Evolutionary conservation across 768 basidiomycete species (phyloP).

Genomic region (Termitomyces sp.): DNA sequence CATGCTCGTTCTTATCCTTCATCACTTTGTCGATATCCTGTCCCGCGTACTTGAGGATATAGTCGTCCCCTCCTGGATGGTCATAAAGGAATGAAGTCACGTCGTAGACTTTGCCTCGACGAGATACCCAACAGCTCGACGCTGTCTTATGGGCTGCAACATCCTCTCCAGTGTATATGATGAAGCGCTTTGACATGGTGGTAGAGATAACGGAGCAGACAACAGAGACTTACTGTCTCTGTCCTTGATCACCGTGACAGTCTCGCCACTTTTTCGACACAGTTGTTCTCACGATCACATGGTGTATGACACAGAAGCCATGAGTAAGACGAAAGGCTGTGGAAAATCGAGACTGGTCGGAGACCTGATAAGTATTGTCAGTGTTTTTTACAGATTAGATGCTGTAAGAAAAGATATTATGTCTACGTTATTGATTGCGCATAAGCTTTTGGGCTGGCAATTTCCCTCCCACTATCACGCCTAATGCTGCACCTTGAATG

Average conservation of each 20-base stretch:
- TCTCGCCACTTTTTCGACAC: slow-evolving; percentile 11
- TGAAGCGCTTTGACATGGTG: slow-evolving; percentile 62
- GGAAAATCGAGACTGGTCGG: no score
- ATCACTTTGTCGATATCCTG: slow-evolving; percentile 77
- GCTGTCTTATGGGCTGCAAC: slow-evolving; percentile 55
- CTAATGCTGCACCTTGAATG: no score
- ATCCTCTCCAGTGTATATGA: slow-evolving; percentile 73
- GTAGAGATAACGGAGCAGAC: slow-evolving; percentile 3
- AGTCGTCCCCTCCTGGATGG: slow-evolving; percentile 94
- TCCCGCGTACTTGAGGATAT: slow-evolving; percentile 79
- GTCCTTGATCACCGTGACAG: neutral
- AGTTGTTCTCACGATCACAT: slow-evolving; percentile 12
- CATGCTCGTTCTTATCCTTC: slow-evolving; percentile 76
- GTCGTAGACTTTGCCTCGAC: slow-evolving; percentile 83
- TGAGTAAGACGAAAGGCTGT: no score
- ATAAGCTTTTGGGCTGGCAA: no score
- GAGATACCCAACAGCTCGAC: slow-evolving; percentile 77
- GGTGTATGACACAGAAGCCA: neutral
- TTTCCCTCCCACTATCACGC: no score
- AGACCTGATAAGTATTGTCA: no score
- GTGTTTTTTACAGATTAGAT: no score
- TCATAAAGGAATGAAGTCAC: slow-evolving; percentile 79
- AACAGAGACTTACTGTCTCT: no score
- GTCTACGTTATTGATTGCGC: no score
- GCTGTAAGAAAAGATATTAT: no score